phyloP scores from a whole-genome alignment of 108 stramenopile species.

The Schizochytrium sp. region DNA sequence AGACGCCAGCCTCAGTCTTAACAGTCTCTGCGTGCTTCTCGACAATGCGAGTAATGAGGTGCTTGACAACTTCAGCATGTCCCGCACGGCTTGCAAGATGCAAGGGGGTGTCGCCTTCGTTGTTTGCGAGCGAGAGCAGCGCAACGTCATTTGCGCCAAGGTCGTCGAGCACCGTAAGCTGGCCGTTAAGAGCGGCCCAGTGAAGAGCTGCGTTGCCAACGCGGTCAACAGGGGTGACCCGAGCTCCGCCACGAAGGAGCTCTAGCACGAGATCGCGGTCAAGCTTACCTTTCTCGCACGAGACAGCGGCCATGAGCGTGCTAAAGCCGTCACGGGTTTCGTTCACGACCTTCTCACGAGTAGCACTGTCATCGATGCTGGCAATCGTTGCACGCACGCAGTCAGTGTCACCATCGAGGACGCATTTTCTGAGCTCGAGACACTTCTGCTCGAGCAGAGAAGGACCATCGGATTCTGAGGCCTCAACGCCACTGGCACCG shows the following conservation, averaged over 20 bases:
- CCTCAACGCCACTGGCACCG: not conserved
- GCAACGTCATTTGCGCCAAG: not conserved
- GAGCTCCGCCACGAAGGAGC: constrained; percentile 61
- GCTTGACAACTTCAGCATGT: constrained; percentile 16
- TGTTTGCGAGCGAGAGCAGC: not conserved
- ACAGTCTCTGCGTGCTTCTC: not conserved
- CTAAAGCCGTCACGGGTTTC: constrained; percentile 27
- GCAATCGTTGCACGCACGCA: not conserved
- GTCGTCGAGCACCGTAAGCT: constrained; percentile 28
- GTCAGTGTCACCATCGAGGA: constrained; percentile 27
- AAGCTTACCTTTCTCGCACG: constrained; percentile 43
- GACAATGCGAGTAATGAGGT: not conserved
- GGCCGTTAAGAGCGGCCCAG: constrained; percentile 58
- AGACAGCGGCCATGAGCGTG: constrained; percentile 56
- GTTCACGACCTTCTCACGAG: not conserved
- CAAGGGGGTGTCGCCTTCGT: constrained; percentile 45
- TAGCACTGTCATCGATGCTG: constrained; percentile 1
- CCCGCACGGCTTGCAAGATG: constrained; percentile 62
- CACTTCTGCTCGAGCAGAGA: not conserved
- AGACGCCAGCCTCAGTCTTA: not conserved
- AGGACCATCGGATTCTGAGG: not conserved
- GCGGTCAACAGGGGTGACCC: not conserved
- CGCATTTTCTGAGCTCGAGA: constrained; percentile 44
- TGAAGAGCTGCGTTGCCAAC: constrained; percentile 45
- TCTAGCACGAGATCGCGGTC: constrained; percentile 44